Percentiles rank a stretch among this genome's conserved stretches.
Conservation (phyloP, 306 rosid genomes). For the Castanopsis chinensis region DNA sequence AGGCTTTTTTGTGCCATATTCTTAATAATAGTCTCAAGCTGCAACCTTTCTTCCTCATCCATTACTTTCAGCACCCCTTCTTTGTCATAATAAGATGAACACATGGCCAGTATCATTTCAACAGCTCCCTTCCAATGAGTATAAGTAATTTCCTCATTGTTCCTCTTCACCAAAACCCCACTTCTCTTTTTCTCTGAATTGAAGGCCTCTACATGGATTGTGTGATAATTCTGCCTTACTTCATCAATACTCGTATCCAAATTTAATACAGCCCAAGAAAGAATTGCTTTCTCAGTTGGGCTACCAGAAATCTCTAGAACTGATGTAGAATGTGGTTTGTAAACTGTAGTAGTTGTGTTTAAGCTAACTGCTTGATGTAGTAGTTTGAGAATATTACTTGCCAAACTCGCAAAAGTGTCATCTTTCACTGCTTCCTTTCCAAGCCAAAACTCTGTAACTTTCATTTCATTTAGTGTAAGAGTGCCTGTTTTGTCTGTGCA, state of each 20-base stretch:
- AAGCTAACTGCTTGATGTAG: conserved; percentile 19
- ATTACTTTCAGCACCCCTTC: conserved; percentile 12
- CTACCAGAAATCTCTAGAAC: conserved; percentile 23
- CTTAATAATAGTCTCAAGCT: background rate
- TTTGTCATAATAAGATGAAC: conserved; percentile 17
- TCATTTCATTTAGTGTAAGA: conserved; percentile 27
- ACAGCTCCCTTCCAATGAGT: conserved; percentile 35
- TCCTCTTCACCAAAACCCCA: conserved; percentile 12
- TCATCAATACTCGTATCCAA: conserved; percentile 17
- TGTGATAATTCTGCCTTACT: conserved; percentile 12
- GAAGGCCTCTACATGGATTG: conserved; percentile 22
- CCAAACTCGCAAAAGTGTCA: background rate
- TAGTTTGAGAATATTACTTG: background rate
- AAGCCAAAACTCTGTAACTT: conserved; percentile 28
- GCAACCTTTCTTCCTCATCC: conserved; percentile 12
- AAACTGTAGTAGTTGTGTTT: conserved; percentile 24
- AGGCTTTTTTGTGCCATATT: conserved; percentile 30
- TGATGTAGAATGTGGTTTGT: background rate
- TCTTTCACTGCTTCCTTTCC: conserved; percentile 2
- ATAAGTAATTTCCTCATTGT: background rate
- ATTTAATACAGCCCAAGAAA: conserved; percentile 15
- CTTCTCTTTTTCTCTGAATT: conserved; percentile 30
- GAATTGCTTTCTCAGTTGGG: conserved; percentile 28
- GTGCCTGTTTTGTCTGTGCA: conserved; percentile 32
- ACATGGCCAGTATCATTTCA: conserved; percentile 20